Base-by-base conservation (phyloP, 1,284 basidiomycete genomes). In the Pascua sp. region DNA sequence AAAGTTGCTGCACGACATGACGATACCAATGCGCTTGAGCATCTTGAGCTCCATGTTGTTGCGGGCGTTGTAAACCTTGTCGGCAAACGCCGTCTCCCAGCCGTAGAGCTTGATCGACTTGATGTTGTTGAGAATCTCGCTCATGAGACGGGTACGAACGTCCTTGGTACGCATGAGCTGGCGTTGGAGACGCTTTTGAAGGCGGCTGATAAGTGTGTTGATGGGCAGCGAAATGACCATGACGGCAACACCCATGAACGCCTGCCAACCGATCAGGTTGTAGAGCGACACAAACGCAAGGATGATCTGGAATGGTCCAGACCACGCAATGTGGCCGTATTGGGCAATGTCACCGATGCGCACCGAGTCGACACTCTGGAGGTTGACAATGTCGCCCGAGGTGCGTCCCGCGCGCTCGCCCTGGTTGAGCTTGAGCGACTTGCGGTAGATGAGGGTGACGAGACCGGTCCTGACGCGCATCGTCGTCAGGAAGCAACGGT, bases 391-490 rank as follows among this genome's bases (percentile, higher is more conserved):
- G 69, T 97, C 92, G 5, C 94, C 94, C 0, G 90, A 86, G 0
- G 89, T 84, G 41, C 89, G 84, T 36, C 79, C 68, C 7, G 82
- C 82, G 5, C 88, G 84, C 68, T 91, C 91, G 58, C 91, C 87
- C 64, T 87, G 91, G 9, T 89, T 90, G 17, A 97, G 82, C 1
- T 89, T 82, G 17, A 98, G 81, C 0, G 90, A 84, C 75, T 97
- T 96, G 61, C 86, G 81, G 79, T 94, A 97, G 54, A 95, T 90
- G 1, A 84, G 83, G 0, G 86, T 86, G 41, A 97, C 85, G 17
- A 98, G 82, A 1, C 93, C 92, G 0, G 90, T 88, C 44, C 92
- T 86, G 46, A 96, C 85, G 15, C 92, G 86, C 91, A 96, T 95
- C 57, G 92, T 75, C 17, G 76, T 78, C 16, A 70, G 66, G 67